These are phyloP conservation scores for Emydomyces testavorans DNA, from an alignment of 2,329 filamentous ascomycete species.

Conservation along the genomic window DNA sequence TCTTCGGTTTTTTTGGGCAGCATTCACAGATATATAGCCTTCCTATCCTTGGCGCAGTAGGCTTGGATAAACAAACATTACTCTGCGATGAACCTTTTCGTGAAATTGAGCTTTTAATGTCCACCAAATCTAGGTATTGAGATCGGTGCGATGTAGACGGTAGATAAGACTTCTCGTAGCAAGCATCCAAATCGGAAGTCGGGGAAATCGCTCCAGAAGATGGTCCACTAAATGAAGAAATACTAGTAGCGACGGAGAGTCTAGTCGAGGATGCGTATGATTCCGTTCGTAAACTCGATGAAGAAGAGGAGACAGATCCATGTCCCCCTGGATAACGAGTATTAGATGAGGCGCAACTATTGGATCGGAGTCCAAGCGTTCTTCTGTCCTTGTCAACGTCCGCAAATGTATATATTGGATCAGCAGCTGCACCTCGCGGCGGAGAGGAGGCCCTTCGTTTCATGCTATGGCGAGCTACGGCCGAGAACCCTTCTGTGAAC, in stretches of 20 bases:
- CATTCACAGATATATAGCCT: slow-evolving; percentile 73
- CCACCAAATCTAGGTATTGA: slow-evolving; percentile 29
- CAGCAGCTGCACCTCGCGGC: slow-evolving; percentile 41
- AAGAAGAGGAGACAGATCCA: slow-evolving; percentile 54
- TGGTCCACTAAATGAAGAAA: slow-evolving; percentile 49
- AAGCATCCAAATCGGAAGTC: slow-evolving; percentile 43
- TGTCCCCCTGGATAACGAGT: slow-evolving; percentile 46
- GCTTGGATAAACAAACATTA: slow-evolving; percentile 26
- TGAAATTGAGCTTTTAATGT: slow-evolving; percentile 30
- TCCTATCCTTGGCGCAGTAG: slow-evolving; percentile 38
- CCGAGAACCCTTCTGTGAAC: slow-evolving; percentile 24
- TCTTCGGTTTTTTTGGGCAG: slow-evolving; percentile 93
- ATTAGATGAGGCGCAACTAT: slow-evolving; percentile 44
- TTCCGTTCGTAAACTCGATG: slow-evolving; percentile 50
- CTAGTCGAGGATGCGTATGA: slow-evolving; percentile 52
- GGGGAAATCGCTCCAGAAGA: slow-evolving; percentile 52
- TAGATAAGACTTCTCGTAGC: slow-evolving; percentile 42
- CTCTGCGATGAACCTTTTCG: slow-evolving; percentile 40
- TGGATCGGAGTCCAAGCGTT: slow-evolving; percentile 43
- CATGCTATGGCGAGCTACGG: slow-evolving; percentile 41
- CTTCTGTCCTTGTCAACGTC: slow-evolving; percentile 42
- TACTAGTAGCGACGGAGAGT: slow-evolving; percentile 49
- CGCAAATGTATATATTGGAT: slow-evolving; percentile 28
- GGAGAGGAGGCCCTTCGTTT: slow-evolving; percentile 56
- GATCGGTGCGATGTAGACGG: slow-evolving; percentile 38